A percentile compares a stretch with the other conserved stretches of the same genome.
phyloP scores from a whole-genome alignment of 78 protist genomes.

The Anaeramoeba flamelloides region DNA sequence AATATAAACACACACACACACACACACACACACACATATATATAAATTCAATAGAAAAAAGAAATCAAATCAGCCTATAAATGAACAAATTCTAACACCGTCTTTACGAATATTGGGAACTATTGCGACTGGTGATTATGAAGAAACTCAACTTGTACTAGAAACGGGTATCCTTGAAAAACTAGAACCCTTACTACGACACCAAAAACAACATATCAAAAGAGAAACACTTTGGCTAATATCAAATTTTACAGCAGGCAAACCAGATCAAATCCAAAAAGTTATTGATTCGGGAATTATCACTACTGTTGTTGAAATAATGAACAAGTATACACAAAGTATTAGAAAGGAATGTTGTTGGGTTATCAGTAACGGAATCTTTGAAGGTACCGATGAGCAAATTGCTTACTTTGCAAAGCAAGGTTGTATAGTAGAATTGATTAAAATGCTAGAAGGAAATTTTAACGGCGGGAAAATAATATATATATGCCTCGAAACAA shows the following conservation, averaged over 20 bases:
- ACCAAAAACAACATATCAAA: neutral
- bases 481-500: neutral
- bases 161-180: neutral
- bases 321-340: neutral
- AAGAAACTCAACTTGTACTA: neutral
- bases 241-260: neutral
- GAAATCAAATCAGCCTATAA: too few relatives aligned
- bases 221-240: neutral
- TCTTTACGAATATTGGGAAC: neutral
- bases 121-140: neutral
- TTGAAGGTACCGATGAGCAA: too few relatives aligned
- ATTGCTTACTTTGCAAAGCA: too few relatives aligned
- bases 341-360: neutral
- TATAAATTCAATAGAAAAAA: too few relatives aligned
- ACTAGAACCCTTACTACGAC: neutral
- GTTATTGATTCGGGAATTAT: neutral
- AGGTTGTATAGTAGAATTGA: too few relatives aligned
- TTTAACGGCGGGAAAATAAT: neutral
- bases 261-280: neutral
- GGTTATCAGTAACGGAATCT: neutral
- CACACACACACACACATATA: too few relatives aligned
- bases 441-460: neutral
- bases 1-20: too few relatives aligned
- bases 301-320: neutral
- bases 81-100: neutral